Percentiles rank a stretch among this genome's conserved stretches.
phyloP scores from a whole-genome alignment of 805 yeast genomes.

The Wickerhamomyces kurtzmanii region DNA sequence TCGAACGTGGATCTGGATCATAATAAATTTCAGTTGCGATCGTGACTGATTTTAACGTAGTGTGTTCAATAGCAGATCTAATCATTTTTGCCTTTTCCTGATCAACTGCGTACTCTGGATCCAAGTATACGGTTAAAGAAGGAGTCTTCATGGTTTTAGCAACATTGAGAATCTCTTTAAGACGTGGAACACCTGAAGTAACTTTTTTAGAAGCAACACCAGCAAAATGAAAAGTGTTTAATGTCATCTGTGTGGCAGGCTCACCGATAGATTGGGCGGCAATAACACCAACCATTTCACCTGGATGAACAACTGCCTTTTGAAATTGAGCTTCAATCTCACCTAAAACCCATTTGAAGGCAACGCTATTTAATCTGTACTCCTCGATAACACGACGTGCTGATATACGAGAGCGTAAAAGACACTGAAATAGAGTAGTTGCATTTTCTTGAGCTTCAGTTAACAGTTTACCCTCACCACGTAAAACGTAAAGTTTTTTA shows the following conservation, averaged over 20 bases:
- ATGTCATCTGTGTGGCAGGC: conserved; percentile 97
- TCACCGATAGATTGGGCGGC: conserved; percentile 98
- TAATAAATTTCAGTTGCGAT: conserved; percentile 96
- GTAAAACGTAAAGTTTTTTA: conserved; percentile 58
- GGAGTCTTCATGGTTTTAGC: conserved; percentile 99
- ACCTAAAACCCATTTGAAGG: conserved; percentile 95
- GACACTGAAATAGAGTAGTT: conserved; percentile 78
- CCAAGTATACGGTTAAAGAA: conserved; percentile 89
- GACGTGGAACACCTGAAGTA: conserved; percentile 94
- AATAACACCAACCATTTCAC: conserved; percentile 97
- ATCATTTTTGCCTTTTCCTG: conserved; percentile 91
- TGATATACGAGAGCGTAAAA: conserved; percentile 87
- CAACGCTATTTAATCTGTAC: conserved; percentile 69
- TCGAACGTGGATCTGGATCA: conserved; percentile 95
- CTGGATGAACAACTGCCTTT: conserved; percentile 86
- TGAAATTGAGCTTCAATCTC: conserved; percentile 92
- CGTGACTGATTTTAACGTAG: conserved; percentile 88
- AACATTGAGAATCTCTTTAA: conserved; percentile 95
- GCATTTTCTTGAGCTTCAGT: conserved; percentile 91
- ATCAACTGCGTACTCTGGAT: conserved; percentile 71
- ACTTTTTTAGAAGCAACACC: conserved; percentile 97
- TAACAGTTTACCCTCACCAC: conserved; percentile 69
- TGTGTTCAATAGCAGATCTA: conserved; percentile 95
- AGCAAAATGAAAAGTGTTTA: conserved; percentile 95
- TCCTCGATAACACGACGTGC: conserved; percentile 88